Evolutionary conservation across 2,329 filamentous ascomycete species (phyloP), one percentile per base, ranked within the genome.

Genomic region (Chrysoporthe puriensis): DNA sequence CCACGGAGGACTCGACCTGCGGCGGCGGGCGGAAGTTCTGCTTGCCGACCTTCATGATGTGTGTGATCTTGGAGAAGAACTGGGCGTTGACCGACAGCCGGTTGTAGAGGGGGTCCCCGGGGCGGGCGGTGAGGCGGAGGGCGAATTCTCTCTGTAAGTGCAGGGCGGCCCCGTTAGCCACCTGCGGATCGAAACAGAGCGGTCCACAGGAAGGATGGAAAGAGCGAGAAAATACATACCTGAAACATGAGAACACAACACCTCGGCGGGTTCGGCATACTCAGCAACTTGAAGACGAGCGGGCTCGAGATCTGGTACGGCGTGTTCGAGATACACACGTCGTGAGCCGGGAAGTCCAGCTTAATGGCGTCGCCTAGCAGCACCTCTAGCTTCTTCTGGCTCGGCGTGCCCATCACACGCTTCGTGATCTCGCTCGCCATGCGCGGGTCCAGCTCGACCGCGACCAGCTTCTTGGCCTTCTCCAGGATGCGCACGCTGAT

Each of bases 81-180:
- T 98, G 95, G 21, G 92, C 93, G 75, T 98, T 98, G 68, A 97
- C 95, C 1, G 88, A 92, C 36, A 98, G 84, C n/a, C 96, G 87
- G 72, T 90, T 94, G 83, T 97, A 98, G 9, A 98, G 87, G 64
- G 93, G 87, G 76, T 97, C 94, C 9, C 93, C 93, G 0, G 95
- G 93, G 57, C 91, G 90, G 16, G 96, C 96, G 66, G 96, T 95
- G 46, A 98, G 83, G 50, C 95, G 88, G 78, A 97, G 89, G 21
- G 94, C 94, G 75, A 97, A 97, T 81, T 98, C 95, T 76, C 94
- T 89, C 82, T 98, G 95, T 75, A 97, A 97, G 96, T 92, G 96
- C 9, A 6, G 21, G 56, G 11, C 46, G 46, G 14, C 32, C 43
- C 14, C 21, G 34, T 59, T 43, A 59, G 56, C 54, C 54, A 57